A percentile compares a stretch with the other conserved stretches of the same genome.
phyloP scores from a whole-genome alignment of 192 early-diverging fungal genomes.

The Linnemannia hyalina region DNA sequence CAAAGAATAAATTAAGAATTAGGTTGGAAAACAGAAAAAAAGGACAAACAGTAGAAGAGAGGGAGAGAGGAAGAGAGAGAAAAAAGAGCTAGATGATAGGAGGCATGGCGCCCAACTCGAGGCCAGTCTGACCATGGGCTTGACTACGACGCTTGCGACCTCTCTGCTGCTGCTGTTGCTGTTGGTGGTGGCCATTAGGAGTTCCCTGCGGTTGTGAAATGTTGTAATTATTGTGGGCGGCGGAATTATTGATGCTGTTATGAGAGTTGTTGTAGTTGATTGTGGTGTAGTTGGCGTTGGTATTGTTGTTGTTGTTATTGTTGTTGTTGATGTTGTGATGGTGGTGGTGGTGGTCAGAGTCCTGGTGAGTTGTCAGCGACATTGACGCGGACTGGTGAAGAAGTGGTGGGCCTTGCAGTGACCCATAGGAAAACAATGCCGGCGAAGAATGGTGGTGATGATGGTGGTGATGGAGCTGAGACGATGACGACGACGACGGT shows the following conservation, averaged over 20 bases:
- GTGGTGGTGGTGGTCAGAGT: background rate
- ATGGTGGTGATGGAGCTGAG: background rate
- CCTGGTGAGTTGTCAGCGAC: background rate
- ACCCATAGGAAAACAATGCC: background rate
- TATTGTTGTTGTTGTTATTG: background rate
- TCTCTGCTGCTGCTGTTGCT: background rate
- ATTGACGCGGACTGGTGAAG: background rate
- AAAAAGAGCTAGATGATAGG: background rate
- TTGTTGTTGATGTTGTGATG: background rate
- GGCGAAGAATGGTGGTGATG: background rate
- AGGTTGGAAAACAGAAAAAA: background rate
- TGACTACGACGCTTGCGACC: background rate
- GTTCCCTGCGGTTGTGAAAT: background rate
- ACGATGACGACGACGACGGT: background rate
- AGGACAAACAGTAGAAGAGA: background rate
- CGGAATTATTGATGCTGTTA: background rate
- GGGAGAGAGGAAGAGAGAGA: background rate
- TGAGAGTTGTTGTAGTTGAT: background rate
- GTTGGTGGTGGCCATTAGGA: background rate
- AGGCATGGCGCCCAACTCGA: conserved; percentile 1
- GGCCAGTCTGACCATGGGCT: background rate
- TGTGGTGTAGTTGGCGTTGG: background rate
- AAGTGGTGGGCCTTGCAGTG: background rate
- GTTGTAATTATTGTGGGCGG: background rate
- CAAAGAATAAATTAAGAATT: background rate